Conservation (phyloP, 2,329 filamentous ascomycete genomes). For the Magnaporthiopsis incrustans region DNA sequence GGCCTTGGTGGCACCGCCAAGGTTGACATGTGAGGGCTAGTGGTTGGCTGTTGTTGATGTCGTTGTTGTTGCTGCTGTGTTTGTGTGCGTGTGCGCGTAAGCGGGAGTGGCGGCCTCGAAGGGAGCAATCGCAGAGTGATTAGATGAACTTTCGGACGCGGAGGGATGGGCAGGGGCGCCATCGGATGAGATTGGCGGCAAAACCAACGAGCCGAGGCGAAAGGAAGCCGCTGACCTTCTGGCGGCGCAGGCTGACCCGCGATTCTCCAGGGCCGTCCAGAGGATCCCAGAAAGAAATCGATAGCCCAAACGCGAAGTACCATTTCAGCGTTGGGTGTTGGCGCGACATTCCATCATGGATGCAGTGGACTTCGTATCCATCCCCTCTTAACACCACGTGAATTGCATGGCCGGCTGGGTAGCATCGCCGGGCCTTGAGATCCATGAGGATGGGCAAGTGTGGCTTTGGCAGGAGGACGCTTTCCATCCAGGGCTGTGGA, state of each 20-base stretch:
- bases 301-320: background rate
- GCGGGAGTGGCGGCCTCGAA: too few relatives aligned
- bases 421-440: too few relatives aligned
- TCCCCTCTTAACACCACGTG: too few relatives aligned
- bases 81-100: too few relatives aligned
- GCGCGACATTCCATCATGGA: background rate
- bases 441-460: too few relatives aligned
- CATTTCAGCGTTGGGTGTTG: too few relatives aligned
- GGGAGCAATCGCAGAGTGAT: too few relatives aligned
- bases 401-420: too few relatives aligned
- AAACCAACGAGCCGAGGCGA: background rate
- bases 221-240: background rate
- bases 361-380: background rate
- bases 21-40: too few relatives aligned
- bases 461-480: too few relatives aligned
- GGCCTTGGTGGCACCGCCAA: too few relatives aligned
- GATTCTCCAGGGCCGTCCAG: background rate
- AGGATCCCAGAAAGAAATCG: background rate
- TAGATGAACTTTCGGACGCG: background rate
- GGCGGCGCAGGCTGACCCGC: background rate
- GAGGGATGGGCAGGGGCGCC: background rate
- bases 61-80: background rate
- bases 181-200: background rate
- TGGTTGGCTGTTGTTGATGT: background rate
- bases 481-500: too few relatives aligned